Base-by-base conservation (phyloP, 139 green algal species). In the Volvox reticuliferus region DNA sequence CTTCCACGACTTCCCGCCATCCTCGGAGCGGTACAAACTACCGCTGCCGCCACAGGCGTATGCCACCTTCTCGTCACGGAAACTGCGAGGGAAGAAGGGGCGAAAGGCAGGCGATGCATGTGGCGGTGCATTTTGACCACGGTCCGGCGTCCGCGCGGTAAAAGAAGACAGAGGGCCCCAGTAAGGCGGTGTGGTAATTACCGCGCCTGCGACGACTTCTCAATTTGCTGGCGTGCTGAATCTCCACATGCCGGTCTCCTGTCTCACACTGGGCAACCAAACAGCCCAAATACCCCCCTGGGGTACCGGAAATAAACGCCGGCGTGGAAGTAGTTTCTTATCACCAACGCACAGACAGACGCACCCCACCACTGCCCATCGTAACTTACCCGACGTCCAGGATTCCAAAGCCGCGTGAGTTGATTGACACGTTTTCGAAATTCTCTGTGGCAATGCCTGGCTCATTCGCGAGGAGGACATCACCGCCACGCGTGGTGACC, bases 1-100 rank as follows among this genome's bases (percentile, higher is more conserved):
- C 94, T 98, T 99, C 98, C 98, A 99, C 9, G 79, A 96, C 93
- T 98, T 98, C 79, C 98, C 98, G n/a, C 95, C 96, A 87, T 99
- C 98, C 24, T 92, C 91, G 33, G 94, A 98, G 93, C 98, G 98
- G 94, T 98, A 98, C 78, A 99, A 94, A 19, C 91, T 98, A 87
- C 98, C 98, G 82, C 95, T 98, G 89, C 98, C 98, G 32, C 98
- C 98, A 80, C 96, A 98, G 12, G 98, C 98, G 91, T 95, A 99
- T 17, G 95, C 97, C 13, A 97, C 63, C 18, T 93, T 86, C 22
- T 92, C 65, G 78, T 96, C 91, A 16, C 86, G 81, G 93, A 97
- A 99, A 22, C 94, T 97, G 91, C 67, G 87, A 19, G 26, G 55
- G 0, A 12, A 71, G 33, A 12, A n/a, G 36, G 61, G 78, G 78